Percentiles rank a stretch among this genome's conserved stretches.
phyloP scores from a whole-genome alignment of 2,329 filamentous ascomycete genomes.

The Dactylellina cionopaga region DNA sequence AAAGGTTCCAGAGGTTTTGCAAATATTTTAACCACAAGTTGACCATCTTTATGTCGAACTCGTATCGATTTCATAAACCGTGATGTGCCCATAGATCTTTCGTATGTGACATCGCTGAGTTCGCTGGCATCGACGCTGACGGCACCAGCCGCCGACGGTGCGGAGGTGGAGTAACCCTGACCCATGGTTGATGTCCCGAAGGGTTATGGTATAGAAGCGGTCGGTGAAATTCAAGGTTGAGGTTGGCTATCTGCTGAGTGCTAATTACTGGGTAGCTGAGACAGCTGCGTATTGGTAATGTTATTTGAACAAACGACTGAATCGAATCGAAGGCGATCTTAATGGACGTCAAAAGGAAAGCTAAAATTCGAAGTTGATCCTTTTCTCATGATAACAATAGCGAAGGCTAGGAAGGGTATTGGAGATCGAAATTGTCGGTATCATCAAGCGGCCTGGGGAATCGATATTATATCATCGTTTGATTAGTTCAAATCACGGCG shows the following conservation, averaged over 20 bases:
- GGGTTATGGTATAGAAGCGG: constrained; percentile 55
- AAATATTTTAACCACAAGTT: constrained; percentile 92
- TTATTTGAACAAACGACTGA: background rate
- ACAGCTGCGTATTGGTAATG: background rate
- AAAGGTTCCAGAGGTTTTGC: constrained; percentile 83
- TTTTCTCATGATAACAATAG: constrained; percentile 41
- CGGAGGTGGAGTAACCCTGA: constrained; percentile 80
- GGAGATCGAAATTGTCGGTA: constrained; percentile 5
- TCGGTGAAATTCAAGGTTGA: constrained; percentile 54
- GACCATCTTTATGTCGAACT: constrained; percentile 85
- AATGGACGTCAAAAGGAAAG: constrained; percentile 38
- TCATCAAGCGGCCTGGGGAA: constrained; percentile 16
- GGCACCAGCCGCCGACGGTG: constrained; percentile 77
- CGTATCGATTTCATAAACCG: constrained; percentile 97
- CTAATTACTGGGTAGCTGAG: background rate
- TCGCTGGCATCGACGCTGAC: constrained; percentile 83
- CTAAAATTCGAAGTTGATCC: background rate
- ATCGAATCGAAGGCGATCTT: constrained; percentile 12
- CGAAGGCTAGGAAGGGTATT: background rate
- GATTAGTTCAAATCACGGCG: constrained; percentile 4
- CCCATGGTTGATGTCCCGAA: constrained; percentile 71
- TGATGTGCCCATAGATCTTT: constrained; percentile 88
- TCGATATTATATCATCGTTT: constrained; percentile 2
- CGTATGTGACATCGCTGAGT: constrained; percentile 87
- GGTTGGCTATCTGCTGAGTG: constrained; percentile 24